Conservation (phyloP, 805 yeast species). For the Huiozyma sinensis region DNA sequence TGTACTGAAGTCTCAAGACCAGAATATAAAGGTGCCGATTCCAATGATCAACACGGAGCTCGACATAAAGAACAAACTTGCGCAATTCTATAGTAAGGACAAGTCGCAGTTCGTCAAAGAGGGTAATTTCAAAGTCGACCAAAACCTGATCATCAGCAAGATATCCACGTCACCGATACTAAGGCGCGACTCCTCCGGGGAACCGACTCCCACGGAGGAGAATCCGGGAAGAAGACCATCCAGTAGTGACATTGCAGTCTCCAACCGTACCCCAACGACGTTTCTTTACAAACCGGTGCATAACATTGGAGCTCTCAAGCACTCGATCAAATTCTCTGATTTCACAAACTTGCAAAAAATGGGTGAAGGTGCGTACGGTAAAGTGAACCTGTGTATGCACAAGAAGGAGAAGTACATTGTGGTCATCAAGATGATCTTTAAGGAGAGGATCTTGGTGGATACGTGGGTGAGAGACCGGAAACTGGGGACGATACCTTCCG, state of each 20-base stretch:
- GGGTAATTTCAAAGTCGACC: conserved; percentile 26
- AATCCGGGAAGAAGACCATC: not conserved
- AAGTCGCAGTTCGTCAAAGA: conserved; percentile 27
- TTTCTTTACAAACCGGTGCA: conserved; percentile 16
- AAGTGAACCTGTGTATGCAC: conserved; percentile 71
- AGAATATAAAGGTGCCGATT: not conserved
- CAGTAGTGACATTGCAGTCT: not conserved
- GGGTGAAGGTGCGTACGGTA: conserved; percentile 97
- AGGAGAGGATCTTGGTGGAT: conserved; percentile 87
- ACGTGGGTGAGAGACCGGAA: conserved; percentile 93
- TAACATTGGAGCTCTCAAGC: conserved; percentile 53
- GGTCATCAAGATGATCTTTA: conserved; percentile 81
- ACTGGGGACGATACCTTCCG: conserved; percentile 92
- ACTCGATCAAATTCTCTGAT: conserved; percentile 62
- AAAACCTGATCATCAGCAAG: conserved; percentile 22
- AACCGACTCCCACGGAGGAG: not conserved
- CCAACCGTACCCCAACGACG: conserved; percentile 5
- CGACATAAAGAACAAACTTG: conserved; percentile 18
- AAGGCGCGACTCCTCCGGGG: conserved; percentile 1
- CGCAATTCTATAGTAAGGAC: conserved; percentile 23
- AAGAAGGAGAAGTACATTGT: conserved; percentile 54
- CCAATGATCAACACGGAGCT: conserved; percentile 7
- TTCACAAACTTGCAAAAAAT: conserved; percentile 61
- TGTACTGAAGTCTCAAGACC: not conserved
- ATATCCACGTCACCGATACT: conserved; percentile 13